Percentiles rank a stretch among this genome's conserved stretches.
phyloP scores from a whole-genome alignment of 2,329 filamentous ascomycete species.

The Penicillium hordei region DNA sequence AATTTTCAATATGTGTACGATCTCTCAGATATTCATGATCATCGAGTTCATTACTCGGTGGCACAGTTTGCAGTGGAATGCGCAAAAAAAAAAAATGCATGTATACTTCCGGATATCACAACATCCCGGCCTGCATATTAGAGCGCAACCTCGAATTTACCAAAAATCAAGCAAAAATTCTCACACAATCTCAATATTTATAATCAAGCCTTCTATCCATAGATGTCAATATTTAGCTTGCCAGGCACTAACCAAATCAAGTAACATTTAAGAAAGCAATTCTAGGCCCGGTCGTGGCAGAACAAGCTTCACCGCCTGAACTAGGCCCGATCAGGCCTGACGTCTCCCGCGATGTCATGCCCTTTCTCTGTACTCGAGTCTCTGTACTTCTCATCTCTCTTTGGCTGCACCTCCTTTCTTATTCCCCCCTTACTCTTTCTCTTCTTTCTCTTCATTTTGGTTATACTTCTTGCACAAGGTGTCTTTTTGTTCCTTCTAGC shows the following conservation, averaged over 20 bases:
- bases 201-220: not conserved
- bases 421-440: constrained; percentile 16
- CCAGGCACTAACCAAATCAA: constrained; percentile 10
- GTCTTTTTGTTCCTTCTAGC: constrained; percentile 1
- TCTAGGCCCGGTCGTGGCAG: constrained; percentile 23
- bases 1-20: not conserved
- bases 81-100: constrained; percentile 3
- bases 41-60: constrained; percentile 1
- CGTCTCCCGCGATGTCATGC: constrained; percentile 27
- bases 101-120: constrained; percentile 12
- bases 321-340: constrained; percentile 28
- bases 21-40: not conserved
- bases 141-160: not conserved
- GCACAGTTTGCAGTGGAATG: constrained; percentile 1
- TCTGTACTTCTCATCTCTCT: constrained; percentile 20
- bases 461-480: constrained; percentile 9
- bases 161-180: not conserved
- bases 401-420: constrained; percentile 22
- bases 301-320: constrained; percentile 19
- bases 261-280: not conserved
- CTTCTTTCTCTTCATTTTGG: constrained; percentile 11
- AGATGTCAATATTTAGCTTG: not conserved
- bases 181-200: not conserved
- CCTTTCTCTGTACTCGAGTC: constrained; percentile 21
- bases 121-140: not conserved